These are phyloP conservation scores for Daedalea quercina DNA, from an alignment of 768 basidiomycete genomes.

Conservation along the genomic window DNA sequence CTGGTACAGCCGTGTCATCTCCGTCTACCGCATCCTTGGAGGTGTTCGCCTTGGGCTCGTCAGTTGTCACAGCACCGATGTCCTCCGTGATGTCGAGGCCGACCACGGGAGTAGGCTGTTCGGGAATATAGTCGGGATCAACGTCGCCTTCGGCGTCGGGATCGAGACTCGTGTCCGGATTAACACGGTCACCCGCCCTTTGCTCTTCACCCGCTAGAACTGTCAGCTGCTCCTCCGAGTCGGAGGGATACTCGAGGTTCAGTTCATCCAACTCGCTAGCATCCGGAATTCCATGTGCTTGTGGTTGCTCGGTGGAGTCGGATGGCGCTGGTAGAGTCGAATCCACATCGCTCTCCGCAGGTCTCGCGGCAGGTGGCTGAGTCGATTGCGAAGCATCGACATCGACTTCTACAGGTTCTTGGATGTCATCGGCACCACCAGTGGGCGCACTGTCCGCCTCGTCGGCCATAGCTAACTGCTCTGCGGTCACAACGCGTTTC, in stretches of 20 bases:
- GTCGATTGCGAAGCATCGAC: background rate
- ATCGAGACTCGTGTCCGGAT: constrained; percentile 1
- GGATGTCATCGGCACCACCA: background rate
- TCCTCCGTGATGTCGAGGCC: too few relatives aligned
- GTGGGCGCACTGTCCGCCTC: background rate
- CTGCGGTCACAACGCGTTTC: background rate
- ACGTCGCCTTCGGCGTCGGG: constrained; percentile 15
- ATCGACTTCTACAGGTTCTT: background rate
- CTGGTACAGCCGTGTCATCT: too few relatives aligned
- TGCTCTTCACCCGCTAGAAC: background rate
- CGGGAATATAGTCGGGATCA: constrained; percentile 11
- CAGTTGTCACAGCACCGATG: too few relatives aligned
- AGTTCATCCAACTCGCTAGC: background rate
- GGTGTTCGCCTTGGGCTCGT: too few relatives aligned
- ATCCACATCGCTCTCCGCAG: too few relatives aligned
- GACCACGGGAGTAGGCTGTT: too few relatives aligned
- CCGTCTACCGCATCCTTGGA: too few relatives aligned
- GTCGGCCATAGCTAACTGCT: background rate
- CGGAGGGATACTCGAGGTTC: constrained; percentile 1
- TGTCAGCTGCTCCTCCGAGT: background rate
- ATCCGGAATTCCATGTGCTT: background rate
- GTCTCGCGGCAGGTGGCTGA: too few relatives aligned
- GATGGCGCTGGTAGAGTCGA: too few relatives aligned
- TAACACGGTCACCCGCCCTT: background rate
- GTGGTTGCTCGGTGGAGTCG: too few relatives aligned